phyloP scores from a whole-genome alignment of 2,329 filamentous ascomycete species.

The Elsinoe australis region DNA sequence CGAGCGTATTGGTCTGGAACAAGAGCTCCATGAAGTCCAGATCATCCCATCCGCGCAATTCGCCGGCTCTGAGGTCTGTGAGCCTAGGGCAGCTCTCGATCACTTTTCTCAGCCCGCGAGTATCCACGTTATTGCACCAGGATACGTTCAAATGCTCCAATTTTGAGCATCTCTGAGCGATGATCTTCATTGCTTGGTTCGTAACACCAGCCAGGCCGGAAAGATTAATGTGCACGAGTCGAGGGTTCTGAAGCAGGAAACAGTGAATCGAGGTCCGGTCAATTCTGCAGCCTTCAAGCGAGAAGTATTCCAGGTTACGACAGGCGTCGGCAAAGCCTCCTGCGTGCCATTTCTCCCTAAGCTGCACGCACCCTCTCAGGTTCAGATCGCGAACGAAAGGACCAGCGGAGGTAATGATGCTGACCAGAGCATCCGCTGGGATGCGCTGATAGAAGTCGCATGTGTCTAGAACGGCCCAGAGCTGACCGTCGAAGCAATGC shows the following conservation, averaged over 20 bases:
- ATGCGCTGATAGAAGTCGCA: conserved; percentile 84
- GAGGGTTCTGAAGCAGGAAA: conserved; percentile 68
- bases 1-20: conserved; percentile 72
- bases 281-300: conserved; percentile 81
- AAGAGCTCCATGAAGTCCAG: conserved; percentile 63
- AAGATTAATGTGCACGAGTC: conserved; percentile 76
- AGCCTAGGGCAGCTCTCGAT: conserved; percentile 65
- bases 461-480: conserved; percentile 75
- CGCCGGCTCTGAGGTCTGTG: conserved; percentile 71
- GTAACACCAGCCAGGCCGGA: conserved; percentile 72
- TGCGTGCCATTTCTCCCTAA: conserved; percentile 70
- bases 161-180: conserved; percentile 70
- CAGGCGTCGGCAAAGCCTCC: conserved; percentile 76
- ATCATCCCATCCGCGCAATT: conserved; percentile 72
- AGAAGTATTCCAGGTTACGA: conserved; percentile 78
- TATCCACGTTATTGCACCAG: conserved; percentile 84
- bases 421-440: conserved; percentile 71
- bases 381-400: conserved; percentile 89
- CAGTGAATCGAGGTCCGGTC: conserved; percentile 71
- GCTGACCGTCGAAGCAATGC: conserved; percentile 87
- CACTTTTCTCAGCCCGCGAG: conserved; percentile 64
- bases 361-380: conserved; percentile 80
- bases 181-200: conserved; percentile 78
- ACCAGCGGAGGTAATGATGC: conserved; percentile 75
- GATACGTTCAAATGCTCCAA: conserved; percentile 84